Percentiles rank a stretch among this genome's conserved stretches.
These are phyloP conservation scores for Potentilla sterilis DNA, from an alignment of 306 rosid species.

Conservation along the genomic window DNA sequence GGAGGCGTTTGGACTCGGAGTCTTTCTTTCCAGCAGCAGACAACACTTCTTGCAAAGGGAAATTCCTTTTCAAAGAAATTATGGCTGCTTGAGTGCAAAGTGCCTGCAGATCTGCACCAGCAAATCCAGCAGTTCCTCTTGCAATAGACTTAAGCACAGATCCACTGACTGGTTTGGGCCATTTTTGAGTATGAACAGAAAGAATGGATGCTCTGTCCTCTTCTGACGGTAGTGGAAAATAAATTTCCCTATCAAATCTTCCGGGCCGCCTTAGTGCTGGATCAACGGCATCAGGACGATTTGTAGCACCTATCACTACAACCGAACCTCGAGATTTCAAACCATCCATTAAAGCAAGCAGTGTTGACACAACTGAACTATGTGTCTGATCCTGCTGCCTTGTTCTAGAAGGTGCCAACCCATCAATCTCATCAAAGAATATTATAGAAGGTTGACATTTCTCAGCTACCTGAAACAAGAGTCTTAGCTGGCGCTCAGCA, in stretches of 20 bases:
- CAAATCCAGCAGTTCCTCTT: conserved; percentile 78
- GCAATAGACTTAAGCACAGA: conserved; percentile 83
- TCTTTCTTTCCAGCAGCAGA: conserved; percentile 59
- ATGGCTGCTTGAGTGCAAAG: conserved; percentile 97
- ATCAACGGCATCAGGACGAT: conserved; percentile 97
- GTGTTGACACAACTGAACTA: conserved; percentile 94
- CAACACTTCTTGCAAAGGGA: conserved; percentile 80
- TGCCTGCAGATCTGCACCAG: conserved; percentile 99
- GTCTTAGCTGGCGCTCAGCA: conserved; percentile 96
- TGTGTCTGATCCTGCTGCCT: conserved; percentile 98
- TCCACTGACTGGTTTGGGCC: conserved; percentile 88
- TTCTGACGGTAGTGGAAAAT: conserved; percentile 87
- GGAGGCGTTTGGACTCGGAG: conserved; percentile 46
- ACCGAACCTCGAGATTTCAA: conserved; percentile 95
- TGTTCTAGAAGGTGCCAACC: conserved; percentile 87
- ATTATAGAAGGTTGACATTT: conserved; percentile 95
- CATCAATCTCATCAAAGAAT: conserved; percentile 98
- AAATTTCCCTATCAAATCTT: conserved; percentile 93
- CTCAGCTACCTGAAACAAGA: conserved; percentile 97
- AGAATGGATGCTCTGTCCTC: conserved; percentile 96
- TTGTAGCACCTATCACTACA: conserved; percentile 95
- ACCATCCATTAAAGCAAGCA: conserved; percentile 97
- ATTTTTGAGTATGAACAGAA: conserved; percentile 87
- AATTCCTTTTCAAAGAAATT: conserved; percentile 84
- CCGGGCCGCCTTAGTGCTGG: conserved; percentile 96